A percentile compares a stretch with the other conserved stretches of the same genome.
These are phyloP conservation scores for Triticum urartu DNA, from an alignment of 176 grass and related monocot genomes.

Conservation along the genomic window DNA sequence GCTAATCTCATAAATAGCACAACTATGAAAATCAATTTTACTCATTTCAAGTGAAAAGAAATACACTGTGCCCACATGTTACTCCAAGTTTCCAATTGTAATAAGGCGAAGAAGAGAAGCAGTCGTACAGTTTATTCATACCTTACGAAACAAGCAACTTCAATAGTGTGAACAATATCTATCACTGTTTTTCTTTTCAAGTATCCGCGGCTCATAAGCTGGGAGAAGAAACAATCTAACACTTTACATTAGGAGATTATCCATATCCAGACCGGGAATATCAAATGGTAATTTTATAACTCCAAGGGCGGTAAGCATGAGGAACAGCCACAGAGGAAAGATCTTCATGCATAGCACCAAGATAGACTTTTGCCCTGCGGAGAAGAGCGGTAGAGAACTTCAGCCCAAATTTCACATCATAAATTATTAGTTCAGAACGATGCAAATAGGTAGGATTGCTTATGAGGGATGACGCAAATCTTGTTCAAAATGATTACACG, in stretches of 20 bases:
- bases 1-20: neutral
- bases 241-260: conserved; percentile 66
- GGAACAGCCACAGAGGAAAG: conserved; percentile 68
- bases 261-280: conserved; percentile 70
- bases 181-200: conserved; percentile 12
- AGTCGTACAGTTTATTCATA: neutral
- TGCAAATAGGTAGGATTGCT: neutral
- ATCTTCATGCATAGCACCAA: conserved; percentile 70
- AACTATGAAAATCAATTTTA: neutral
- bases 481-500: neutral
- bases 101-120: neutral
- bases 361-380: conserved; percentile 68
- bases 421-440: neutral
- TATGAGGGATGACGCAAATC: neutral
- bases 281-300: conserved; percentile 75
- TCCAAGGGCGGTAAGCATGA: conserved; percentile 66
- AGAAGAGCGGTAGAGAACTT: neutral
- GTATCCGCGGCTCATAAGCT: neutral
- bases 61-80: neutral
- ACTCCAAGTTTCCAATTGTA: conserved; percentile 5
- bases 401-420: neutral
- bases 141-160: conserved; percentile 17
- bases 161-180: neutral
- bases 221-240: neutral
- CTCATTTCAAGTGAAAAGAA: neutral